phyloP scores from a whole-genome alignment of 768 basidiomycete species.

The Mycena haematopus region DNA sequence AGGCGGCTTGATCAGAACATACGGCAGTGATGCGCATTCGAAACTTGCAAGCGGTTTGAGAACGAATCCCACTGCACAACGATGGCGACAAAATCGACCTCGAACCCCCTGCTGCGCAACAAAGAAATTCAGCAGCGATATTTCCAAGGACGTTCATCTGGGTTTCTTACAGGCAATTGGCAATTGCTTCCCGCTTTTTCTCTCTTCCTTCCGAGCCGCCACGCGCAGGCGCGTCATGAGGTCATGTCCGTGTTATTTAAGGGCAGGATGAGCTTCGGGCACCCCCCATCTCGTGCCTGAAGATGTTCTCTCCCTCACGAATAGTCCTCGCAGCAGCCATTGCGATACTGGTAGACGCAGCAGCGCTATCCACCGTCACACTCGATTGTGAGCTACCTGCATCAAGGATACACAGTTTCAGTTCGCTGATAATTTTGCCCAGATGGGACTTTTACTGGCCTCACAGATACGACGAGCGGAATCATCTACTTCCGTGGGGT shows the following conservation, averaged over 20 bases:
- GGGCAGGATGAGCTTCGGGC: background rate
- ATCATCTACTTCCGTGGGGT: conserved; percentile 47
- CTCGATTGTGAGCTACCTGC: conserved; percentile 30
- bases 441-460: conserved; percentile 46
- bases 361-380: conserved; percentile 23
- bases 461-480: conserved; percentile 36
- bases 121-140: no score
- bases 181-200: no score
- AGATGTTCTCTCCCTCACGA: background rate
- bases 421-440: background rate
- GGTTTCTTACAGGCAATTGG: no score
- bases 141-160: no score
- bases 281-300: background rate
- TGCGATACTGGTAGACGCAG: conserved; percentile 4
- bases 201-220: background rate
- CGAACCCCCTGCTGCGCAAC: no score
- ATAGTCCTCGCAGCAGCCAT: background rate
- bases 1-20: no score
- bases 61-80: no score
- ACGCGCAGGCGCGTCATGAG: conserved; percentile 2
- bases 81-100: no score
- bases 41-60: no score
- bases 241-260: conserved; percentile 5
- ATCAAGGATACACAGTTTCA: no score
- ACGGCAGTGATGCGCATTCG: no score